Evolutionary conservation across 1,284 basidiomycete species (phyloP).

Genomic region (Ganoderma sinense): DNA sequence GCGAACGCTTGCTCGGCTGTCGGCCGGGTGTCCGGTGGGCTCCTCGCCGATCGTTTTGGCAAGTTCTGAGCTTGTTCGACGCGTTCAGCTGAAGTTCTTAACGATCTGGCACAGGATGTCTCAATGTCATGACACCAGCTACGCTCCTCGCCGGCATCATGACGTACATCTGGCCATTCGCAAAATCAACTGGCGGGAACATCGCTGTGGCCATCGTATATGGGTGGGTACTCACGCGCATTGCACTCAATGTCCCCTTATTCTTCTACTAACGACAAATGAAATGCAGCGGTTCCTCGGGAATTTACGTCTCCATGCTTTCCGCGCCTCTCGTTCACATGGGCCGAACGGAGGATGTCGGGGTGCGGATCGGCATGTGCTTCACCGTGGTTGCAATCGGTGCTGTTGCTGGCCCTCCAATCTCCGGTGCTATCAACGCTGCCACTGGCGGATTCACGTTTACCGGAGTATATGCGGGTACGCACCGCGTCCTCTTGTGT

Average conservation of each 20-base stretch:
- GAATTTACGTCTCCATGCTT: constrained; percentile 64
- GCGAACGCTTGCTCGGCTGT: constrained; percentile 51
- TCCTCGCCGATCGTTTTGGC: constrained; percentile 50
- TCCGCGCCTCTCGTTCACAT: constrained; percentile 64
- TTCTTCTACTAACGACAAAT: not conserved
- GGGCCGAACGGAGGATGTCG: constrained; percentile 64
- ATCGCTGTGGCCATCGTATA: constrained; percentile 58
- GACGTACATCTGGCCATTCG: constrained; percentile 68
- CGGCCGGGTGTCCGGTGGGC: constrained; percentile 50
- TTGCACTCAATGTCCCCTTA: no score
- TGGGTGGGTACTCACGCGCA: constrained; percentile 46
- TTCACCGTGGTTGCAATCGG: constrained; percentile 58
- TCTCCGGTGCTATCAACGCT: constrained; percentile 62
- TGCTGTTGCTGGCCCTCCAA: constrained; percentile 61
- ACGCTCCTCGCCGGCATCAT: constrained; percentile 56
- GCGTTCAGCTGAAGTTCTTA: not conserved
- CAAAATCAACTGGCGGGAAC: constrained; percentile 46
- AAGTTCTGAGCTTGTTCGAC: constrained; percentile 9
- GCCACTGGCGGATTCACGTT: constrained; percentile 52
- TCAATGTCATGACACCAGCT: constrained; percentile 64
- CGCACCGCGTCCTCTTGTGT: not conserved
- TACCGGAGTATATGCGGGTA: constrained; percentile 70
- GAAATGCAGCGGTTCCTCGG: constrained; percentile 56
- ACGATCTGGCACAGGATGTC: constrained; percentile 45
- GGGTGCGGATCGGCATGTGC: constrained; percentile 64